These are phyloP conservation scores for Gynostemma pentaphyllum DNA, from an alignment of 306 rosid species.

Conservation along the genomic window DNA sequence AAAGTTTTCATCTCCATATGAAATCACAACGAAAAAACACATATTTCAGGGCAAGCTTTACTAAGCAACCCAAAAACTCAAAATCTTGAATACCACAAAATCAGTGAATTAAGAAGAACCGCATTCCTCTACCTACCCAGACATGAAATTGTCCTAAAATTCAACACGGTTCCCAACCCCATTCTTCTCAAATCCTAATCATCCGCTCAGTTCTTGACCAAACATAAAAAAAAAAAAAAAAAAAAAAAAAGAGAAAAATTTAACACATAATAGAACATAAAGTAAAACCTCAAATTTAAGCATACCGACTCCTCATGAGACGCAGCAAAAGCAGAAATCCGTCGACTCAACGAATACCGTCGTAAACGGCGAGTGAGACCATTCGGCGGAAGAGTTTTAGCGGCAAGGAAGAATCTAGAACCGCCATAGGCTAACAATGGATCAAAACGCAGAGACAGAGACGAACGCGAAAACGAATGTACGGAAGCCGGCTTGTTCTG, in stretches of 20 bases:
- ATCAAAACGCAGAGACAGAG: constrained; percentile 25
- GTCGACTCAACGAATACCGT: constrained; percentile 20
- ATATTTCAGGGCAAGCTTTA: not conserved
- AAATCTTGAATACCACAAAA: not conserved
- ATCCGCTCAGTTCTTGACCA: not conserved
- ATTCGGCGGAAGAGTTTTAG: constrained; percentile 11
- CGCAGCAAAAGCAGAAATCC: constrained; percentile 33
- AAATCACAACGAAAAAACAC: not conserved
- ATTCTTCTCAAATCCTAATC: not conserved
- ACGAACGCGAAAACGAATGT: constrained; percentile 2
- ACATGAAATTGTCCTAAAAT: not conserved
- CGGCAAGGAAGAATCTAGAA: constrained; percentile 16
- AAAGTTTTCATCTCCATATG: not conserved
- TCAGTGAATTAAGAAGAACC: not conserved
- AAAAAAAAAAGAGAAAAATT: not conserved
- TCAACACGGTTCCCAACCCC: not conserved
- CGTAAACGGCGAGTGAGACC: constrained; percentile 18
- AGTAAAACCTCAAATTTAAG: not conserved
- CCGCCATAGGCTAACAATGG: constrained; percentile 27
- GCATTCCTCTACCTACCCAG: not conserved
- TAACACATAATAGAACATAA: not conserved
- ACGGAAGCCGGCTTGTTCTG: constrained; percentile 14
- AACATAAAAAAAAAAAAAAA: not conserved
- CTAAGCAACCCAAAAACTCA: not conserved
- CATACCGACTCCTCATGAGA: constrained; percentile 62